phyloP scores from a whole-genome alignment of 805 yeast genomes.

The Lipomyces spencermartinsiae region DNA sequence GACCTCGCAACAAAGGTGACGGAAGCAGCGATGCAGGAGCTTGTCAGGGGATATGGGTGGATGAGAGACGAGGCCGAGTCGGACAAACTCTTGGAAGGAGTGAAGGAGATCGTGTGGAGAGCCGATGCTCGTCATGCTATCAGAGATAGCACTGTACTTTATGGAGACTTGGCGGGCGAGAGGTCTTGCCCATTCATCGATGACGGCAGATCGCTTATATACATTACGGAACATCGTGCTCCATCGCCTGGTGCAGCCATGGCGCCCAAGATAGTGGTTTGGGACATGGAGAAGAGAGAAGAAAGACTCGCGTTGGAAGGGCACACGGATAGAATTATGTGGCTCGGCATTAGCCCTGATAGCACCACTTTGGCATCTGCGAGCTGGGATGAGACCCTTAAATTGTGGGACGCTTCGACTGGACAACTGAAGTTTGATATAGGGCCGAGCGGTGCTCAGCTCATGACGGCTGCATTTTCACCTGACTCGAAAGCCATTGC shows the following conservation, averaged over 20 bases:
- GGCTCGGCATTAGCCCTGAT: neutral
- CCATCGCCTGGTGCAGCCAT: too few relatives aligned
- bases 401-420: constrained; percentile 2
- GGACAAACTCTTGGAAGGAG: neutral
- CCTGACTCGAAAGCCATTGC: neutral
- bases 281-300: neutral
- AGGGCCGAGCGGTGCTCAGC: neutral
- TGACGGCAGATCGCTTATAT: neutral
- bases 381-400: neutral
- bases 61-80: neutral
- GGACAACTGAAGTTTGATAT: neutral
- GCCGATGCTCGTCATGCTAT: neutral
- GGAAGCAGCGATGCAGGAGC: neutral
- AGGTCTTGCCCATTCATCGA: neutral
- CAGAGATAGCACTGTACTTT: neutral
- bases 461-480: neutral
- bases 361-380: neutral
- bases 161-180: neutral
- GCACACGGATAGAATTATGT: neutral
- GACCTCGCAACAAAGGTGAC: neutral
- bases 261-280: neutral
- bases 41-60: neutral
- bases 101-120: neutral
- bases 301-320: neutral
- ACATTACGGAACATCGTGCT: neutral